A percentile compares a stretch with the other conserved stretches of the same genome.
Evolutionary conservation across 306 rosid species (phyloP).

Genomic region (Sophora flavescens): DNA sequence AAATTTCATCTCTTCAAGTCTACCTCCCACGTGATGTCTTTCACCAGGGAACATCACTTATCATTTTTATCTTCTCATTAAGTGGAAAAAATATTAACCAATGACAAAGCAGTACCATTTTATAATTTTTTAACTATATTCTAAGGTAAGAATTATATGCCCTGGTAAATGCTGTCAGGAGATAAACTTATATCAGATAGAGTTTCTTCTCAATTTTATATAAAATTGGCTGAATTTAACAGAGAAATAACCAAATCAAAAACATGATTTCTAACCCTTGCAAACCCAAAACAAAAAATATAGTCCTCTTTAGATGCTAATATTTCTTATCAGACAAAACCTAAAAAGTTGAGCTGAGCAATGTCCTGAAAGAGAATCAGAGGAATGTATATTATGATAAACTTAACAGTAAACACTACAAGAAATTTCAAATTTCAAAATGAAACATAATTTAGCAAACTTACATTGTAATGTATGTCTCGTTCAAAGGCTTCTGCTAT

Average conservation of each 20-base stretch:
- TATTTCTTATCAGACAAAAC: slow-evolving; percentile 27
- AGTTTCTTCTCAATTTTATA: slow-evolving; percentile 1
- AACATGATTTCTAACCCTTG: slow-evolving; percentile 13
- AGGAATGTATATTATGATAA: background rate
- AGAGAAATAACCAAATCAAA: slow-evolving; percentile 36
- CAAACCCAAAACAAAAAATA: slow-evolving; percentile 22
- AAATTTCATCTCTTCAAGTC: slow-evolving; percentile 15
- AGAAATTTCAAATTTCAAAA: slow-evolving; percentile 22
- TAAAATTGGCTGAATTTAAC: slow-evolving; percentile 17
- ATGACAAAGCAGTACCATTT: slow-evolving; percentile 16
- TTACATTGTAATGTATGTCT: slow-evolving; percentile 94
- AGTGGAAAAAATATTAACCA: background rate
- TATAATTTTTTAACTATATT: background rate
- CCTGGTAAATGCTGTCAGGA: slow-evolving; percentile 16
- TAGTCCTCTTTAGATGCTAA: slow-evolving; percentile 30
- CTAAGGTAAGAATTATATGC: slow-evolving; percentile 27
- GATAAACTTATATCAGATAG: slow-evolving; percentile 15
- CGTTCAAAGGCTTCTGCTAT: slow-evolving; percentile 89
- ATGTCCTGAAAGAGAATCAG: slow-evolving; percentile 15
- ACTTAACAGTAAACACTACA: slow-evolving; percentile 24
- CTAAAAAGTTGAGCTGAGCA: slow-evolving; percentile 34
- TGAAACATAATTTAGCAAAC: slow-evolving; percentile 33
- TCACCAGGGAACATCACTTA: background rate
- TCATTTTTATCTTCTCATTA: slow-evolving; percentile 19
- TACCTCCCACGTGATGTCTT: slow-evolving; percentile 6